Base-by-base conservation (phyloP, 1,284 basidiomycete genomes). In the Naganishia sp. region DNA sequence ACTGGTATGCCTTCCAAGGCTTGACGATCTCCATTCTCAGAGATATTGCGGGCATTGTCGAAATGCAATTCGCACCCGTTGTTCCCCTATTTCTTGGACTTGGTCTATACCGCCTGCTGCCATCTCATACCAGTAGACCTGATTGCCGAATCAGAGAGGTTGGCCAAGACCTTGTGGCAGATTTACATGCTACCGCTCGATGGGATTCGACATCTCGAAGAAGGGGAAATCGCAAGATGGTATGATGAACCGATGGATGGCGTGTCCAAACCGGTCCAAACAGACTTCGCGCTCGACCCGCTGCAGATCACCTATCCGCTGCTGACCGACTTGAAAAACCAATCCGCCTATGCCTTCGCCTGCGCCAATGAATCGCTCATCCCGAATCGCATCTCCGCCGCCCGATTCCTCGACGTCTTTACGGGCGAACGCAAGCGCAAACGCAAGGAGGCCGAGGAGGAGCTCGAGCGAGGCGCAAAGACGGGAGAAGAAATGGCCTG, bases 81-180 rank as follows among this genome's bases (percentile, higher is more conserved):
- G 21, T 91, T 88, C 70, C 77, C 81, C 6, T 86, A 88, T 68
- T 94, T 90, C 71, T 75, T 85, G 16, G 83, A 86, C 10, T 81
- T 86, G 1, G 77, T 93, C 7, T 84, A 86, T 72, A 83, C 87
- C 53, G 82, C 86, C 11, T 86, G 89, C 72, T 83, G 83, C 4
- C 83, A 86, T 5, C 90, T 88, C 74, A 86, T 85, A 0, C 84
- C 84, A 21, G 64, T 70, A 4, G 69, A 70, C 1, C 86, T 90
- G 69, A 84, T 87, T 0, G 74, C 84, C 53, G 90, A 92, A 74
- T 82, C 93, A 0, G 84, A 85, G 48, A 91, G 92, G 73, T 84
- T 93, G 45, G 86, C 88, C 1, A 84, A 85, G 0, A 87, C 90
- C 6, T 83, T 88, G 13, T 94, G 92, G 90, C 90, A 89, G 0